Percentiles rank a stretch among this genome's conserved stretches.
Conservation (phyloP, 2,329 filamentous ascomycete species). For the Xylariaceae sp. region DNA sequence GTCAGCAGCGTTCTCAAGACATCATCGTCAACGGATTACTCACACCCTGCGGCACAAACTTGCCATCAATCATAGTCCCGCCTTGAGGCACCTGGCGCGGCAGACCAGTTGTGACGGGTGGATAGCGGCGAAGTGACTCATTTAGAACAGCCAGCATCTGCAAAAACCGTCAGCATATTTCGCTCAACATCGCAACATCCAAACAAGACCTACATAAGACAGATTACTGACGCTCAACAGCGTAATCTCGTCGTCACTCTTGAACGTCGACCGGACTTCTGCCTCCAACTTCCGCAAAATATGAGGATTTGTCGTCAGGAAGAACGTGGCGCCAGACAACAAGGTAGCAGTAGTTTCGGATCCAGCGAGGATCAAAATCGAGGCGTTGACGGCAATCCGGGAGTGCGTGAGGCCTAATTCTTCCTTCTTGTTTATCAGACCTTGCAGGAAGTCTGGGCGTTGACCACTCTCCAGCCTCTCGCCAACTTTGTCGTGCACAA, state of each 20-base stretch:
- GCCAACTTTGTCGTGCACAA: conserved; percentile 24
- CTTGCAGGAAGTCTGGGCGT: conserved; percentile 32
- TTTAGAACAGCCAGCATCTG: conserved; percentile 38
- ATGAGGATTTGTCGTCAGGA: conserved; percentile 36
- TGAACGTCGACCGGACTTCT: conserved; percentile 38
- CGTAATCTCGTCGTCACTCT: conserved; percentile 36
- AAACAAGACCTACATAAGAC: conserved; percentile 27
- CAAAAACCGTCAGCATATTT: neutral
- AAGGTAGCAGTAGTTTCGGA: conserved; percentile 47
- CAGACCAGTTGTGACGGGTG: conserved; percentile 27
- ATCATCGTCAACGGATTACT: conserved; percentile 1
- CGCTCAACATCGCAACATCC: neutral
- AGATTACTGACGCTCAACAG: conserved; percentile 32
- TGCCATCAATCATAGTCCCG: conserved; percentile 23
- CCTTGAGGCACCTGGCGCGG: conserved; percentile 22
- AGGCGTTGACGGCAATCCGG: conserved; percentile 21
- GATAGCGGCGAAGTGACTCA: conserved; percentile 40
- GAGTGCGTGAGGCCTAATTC: conserved; percentile 16
- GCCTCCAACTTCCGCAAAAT: conserved; percentile 30
- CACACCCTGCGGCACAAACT: conserved; percentile 25
- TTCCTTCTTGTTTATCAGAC: conserved; percentile 30
- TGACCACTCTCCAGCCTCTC: conserved; percentile 27
- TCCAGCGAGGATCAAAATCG: conserved; percentile 39
- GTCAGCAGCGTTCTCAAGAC: neutral
- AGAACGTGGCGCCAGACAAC: conserved; percentile 36